Percentiles rank a stretch among this genome's conserved stretches.
These are phyloP conservation scores for Colletotrichum eleusines DNA, from an alignment of 2,329 filamentous ascomycete genomes.

Conservation along the genomic window DNA sequence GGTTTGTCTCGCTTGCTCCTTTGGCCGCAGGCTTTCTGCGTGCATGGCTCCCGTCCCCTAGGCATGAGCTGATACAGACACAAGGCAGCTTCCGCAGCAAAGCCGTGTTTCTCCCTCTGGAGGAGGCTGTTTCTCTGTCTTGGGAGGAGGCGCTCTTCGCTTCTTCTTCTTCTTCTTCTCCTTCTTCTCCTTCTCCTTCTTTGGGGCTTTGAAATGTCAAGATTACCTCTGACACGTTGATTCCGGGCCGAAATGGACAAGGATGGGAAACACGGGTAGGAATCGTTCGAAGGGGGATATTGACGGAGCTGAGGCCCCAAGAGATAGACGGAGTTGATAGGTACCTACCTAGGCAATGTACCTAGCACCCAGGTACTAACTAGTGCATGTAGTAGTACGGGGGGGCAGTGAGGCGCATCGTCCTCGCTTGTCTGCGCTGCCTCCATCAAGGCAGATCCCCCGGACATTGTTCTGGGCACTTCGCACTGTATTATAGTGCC, in stretches of 20 bases:
- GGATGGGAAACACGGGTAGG: not conserved
- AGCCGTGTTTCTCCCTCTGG: not conserved
- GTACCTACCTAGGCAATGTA: no score
- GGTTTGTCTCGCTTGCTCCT: not conserved
- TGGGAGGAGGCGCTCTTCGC: not conserved
- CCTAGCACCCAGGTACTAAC: no score
- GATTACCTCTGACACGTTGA: slow-evolving; percentile 18
- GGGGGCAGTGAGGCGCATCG: slow-evolving; percentile 20
- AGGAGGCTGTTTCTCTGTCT: not conserved
- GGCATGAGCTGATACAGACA: slow-evolving; percentile 26
- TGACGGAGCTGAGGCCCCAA: slow-evolving; percentile 29
- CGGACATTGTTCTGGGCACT: not conserved
- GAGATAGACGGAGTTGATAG: slow-evolving; percentile 5
- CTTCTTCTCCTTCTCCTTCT: not conserved
- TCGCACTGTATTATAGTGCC: not conserved
- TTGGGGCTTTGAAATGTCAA: slow-evolving; percentile 14
- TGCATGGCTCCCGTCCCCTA: slow-evolving; percentile 4
- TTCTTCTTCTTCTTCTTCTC: not conserved
- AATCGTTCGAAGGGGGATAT: slow-evolving; percentile 32
- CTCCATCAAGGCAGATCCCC: slow-evolving; percentile 31
- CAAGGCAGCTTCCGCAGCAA: slow-evolving; percentile 12
- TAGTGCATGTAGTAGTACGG: not conserved
- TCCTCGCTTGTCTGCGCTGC: slow-evolving; percentile 31
- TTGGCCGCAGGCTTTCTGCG: not conserved
- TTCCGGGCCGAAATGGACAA: slow-evolving; percentile 13